Conservation (phyloP, 2,329 filamentous ascomycete species). For the Arthrinium phaeospermum region DNA sequence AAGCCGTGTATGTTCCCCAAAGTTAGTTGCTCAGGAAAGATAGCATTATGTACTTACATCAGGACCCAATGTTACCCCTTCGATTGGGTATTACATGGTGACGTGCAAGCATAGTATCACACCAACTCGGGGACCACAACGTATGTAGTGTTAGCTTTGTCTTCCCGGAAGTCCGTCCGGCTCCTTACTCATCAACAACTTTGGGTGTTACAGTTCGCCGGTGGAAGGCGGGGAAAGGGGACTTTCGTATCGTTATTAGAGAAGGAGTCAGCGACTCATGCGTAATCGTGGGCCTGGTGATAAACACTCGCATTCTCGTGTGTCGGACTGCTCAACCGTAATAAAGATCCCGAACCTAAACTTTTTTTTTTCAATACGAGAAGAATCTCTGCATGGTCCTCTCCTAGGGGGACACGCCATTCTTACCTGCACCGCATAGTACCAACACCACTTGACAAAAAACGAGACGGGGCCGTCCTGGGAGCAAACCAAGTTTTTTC, state of each 20-base stretch:
- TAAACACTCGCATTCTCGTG: no score
- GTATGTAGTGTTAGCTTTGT: not conserved
- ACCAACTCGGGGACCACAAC: not conserved
- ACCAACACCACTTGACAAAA: not conserved
- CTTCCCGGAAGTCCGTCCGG: not conserved
- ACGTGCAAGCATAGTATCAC: not conserved
- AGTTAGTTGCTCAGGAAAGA: not conserved
- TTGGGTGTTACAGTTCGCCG: not conserved
- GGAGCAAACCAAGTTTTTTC: not conserved
- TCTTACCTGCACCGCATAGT: not conserved
- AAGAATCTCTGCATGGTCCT: not conserved
- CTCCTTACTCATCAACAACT: not conserved
- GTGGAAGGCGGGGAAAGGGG: not conserved
- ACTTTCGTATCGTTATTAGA: not conserved
- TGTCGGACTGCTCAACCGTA: not conserved
- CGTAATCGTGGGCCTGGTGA: not conserved
- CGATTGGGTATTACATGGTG: not conserved
- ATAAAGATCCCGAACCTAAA: not conserved
- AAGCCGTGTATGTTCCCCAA: not conserved
- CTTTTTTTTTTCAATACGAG: not conserved
- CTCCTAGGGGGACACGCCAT: not conserved
- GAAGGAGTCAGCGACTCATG: no score
- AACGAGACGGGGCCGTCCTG: not conserved
- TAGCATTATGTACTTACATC: not conserved
- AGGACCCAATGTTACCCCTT: not conserved